Conservation (phyloP, 140 eudicot species). For the Flaveria floridana region DNA sequence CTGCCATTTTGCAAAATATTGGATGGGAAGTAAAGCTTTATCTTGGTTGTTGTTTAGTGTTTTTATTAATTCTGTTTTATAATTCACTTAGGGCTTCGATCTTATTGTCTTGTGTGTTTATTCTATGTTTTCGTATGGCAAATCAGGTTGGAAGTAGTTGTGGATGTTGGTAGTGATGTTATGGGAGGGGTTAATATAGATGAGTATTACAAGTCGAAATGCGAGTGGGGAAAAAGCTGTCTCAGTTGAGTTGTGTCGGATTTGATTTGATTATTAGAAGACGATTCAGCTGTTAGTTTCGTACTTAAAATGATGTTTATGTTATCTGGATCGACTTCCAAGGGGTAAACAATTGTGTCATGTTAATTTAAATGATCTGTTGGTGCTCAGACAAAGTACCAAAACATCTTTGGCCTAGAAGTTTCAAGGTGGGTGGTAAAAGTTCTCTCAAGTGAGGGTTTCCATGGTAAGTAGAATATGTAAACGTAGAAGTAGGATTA, state of each 20-base stretch:
- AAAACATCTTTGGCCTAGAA: too few relatives aligned
- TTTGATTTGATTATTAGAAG: background rate
- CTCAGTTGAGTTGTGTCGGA: background rate
- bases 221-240: background rate
- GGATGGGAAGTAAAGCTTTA: background rate
- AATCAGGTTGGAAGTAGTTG: background rate
- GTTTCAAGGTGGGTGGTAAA: too few relatives aligned
- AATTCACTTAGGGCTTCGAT: slow-evolving; percentile 8
- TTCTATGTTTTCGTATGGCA: background rate
- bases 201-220: background rate
- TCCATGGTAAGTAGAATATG: too few relatives aligned
- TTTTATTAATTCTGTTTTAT: background rate
- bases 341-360: too few relatives aligned
- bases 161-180: background rate
- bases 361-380: too few relatives aligned
- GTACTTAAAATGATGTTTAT: too few relatives aligned
- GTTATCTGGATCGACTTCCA: too few relatives aligned
- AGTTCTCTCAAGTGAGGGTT: too few relatives aligned
- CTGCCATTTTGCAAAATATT: background rate
- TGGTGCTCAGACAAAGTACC: too few relatives aligned
- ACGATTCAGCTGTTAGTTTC: too few relatives aligned
- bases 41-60: background rate
- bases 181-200: background rate
- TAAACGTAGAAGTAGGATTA: too few relatives aligned
- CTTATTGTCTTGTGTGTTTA: background rate